Evolutionary conservation across 805 yeast species (phyloP).

Genomic region (Saccharomycopsis amapae): DNA sequence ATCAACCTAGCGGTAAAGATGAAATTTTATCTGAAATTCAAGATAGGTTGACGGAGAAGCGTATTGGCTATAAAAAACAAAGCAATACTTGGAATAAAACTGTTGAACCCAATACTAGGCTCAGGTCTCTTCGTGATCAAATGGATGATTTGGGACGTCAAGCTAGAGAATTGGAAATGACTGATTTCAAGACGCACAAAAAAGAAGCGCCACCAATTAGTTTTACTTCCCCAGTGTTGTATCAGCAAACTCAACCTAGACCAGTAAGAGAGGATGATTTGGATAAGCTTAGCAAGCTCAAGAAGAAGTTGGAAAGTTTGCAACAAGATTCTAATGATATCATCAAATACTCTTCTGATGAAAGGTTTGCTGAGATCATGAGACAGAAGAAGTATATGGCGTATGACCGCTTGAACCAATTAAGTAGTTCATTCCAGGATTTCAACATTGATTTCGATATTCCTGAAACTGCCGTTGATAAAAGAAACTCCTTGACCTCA

Average conservation of each 20-base stretch:
- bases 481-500: constrained; percentile 19
- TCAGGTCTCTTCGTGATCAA: constrained; percentile 67
- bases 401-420: constrained; percentile 59
- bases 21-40: constrained; percentile 25
- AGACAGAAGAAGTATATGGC: constrained; percentile 58
- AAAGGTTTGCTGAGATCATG: constrained; percentile 47
- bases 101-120: constrained; percentile 69
- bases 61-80: constrained; percentile 32
- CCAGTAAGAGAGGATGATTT: constrained; percentile 44
- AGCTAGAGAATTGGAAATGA: constrained; percentile 81
- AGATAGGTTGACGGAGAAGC: constrained; percentile 29
- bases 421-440: constrained; percentile 61
- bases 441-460: constrained; percentile 48
- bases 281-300: constrained; percentile 45
- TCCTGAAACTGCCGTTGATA: constrained; percentile 19
- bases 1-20: constrained; percentile 25
- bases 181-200: constrained; percentile 56
- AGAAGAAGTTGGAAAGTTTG: constrained; percentile 50
- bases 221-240: constrained; percentile 18
- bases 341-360: constrained; percentile 51
- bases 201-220: constrained; percentile 21
- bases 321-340: constrained; percentile 74
- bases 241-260: constrained; percentile 25
- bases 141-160: constrained; percentile 81
- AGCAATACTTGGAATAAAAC: constrained; percentile 36